Evolutionary conservation across 2,329 filamentous ascomycete species (phyloP), one percentile per base, ranked within the genome.

Genomic region (Arthrinium phaeospermum): DNA sequence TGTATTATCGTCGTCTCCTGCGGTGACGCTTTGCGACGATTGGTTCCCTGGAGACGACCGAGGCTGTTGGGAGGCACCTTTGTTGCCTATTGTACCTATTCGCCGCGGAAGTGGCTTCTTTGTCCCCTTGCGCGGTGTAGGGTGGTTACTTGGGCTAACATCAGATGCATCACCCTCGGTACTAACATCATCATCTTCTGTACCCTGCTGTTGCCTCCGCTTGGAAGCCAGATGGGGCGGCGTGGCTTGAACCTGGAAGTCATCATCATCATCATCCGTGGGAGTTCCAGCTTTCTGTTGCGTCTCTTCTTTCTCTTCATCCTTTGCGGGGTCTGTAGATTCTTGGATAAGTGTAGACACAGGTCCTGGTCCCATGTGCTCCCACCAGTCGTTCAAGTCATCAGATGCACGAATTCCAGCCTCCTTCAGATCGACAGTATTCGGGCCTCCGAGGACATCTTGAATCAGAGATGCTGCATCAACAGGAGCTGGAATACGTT

Each of bases 171-270:
- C 75, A 44, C 75, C 76, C 8, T 77, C 76, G 10, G 75, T 74
- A 10, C 49, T 68, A 71, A 74, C 69, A 72, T 69, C 68, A 53
- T 71, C 68, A 49, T 68, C 22, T 53, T 74, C 57, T 68, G 72
- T 51, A 67, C 72, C 46, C 71, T 69, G 67, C 73, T 74, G 37
- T 78, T 81, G 61, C 75, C 73, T 44, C 76, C 75, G 16, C 74
- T 75, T 53, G 83, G 78, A 64, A 80, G 80, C 76, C 44, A 85
- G 78, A 57, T 80, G 80, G 19, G 84, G 83, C 3, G 86, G 86
- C 1, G 86, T 87, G 27, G 82, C 79, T 73, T 88, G 87, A 10
- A 88, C 80, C 74, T 89, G 84, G 68, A 89, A 89, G 71, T 87
- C 87, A 64, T 85, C 85, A n/a, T 85, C 85, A 14, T 30, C 27